Evolutionary conservation across 176 grass and related monocot species (phyloP), one percentile per base, ranked within the genome.

Genomic region (Zoysia japonica): DNA sequence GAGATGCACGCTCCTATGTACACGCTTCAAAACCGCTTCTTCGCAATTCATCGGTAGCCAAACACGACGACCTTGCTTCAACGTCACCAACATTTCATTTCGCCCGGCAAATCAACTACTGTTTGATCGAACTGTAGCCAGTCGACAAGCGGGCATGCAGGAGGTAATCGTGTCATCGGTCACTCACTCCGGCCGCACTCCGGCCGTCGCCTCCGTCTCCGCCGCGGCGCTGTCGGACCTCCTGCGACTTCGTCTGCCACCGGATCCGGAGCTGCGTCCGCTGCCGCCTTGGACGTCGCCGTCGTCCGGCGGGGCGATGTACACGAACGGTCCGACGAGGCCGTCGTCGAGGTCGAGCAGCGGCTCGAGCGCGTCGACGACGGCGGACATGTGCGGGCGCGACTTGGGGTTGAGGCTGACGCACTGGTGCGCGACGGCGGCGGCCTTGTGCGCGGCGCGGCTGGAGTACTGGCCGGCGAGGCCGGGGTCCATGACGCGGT

Each of bases 321-420:
- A 96, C 3, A 96, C 84, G 78, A 96, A 96, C 0, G 93, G 78
- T 2, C 82, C 79, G 9, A 85, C 65, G 11, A 84, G 61, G 67
- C 55, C 71, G 14, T 88, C 93, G 35, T 90, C 90, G 69, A 96
- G 86, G 6, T 83, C 87, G 42, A 92, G 86, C 55, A 96, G 85
- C 36, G 87, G 93, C 87, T 92, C 93, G 47, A 96, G 78, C 6
- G 85, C 78, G 2, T 87, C 85, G 46, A 96, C 93, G 52, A 96
- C 87, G 20, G 85, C 79, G 7, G 90, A 92, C 93, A 96, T 96
- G 36, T 86, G 84, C 0, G 93, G 93, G 1, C 93, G 81, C 1
- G 89, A 83, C 84, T 96, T 96, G 2, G 93, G 89, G 71, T 44
- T 92, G 40, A 87, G 85, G 61, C 75, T 89, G 65, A 96, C 84